Percentiles rank a stretch among this genome's conserved stretches.
These are phyloP conservation scores for Coniochaeta sp. DNA, from an alignment of 2,329 filamentous ascomycete species.

Conservation along the genomic window DNA sequence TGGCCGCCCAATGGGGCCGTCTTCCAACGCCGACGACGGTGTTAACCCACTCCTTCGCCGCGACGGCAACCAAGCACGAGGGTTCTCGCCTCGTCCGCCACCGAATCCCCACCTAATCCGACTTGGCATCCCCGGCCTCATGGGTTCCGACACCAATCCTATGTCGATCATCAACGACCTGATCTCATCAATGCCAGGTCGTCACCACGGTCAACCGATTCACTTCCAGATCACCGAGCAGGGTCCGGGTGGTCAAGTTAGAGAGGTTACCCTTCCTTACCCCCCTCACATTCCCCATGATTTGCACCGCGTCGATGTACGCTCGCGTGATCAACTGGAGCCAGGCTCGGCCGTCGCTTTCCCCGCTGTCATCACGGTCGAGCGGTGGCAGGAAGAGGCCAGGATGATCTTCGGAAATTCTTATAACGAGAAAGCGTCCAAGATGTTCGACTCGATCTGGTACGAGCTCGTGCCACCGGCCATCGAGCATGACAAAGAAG, in stretches of 20 bases:
- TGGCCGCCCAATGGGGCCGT: conserved; percentile 26
- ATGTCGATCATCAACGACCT: conserved; percentile 48
- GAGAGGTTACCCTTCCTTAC: conserved; percentile 40
- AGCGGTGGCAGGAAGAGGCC: conserved; percentile 85
- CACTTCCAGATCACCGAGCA: conserved; percentile 53
- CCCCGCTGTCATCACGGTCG: conserved; percentile 59
- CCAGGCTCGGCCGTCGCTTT: conserved; percentile 74
- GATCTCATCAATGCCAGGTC: conserved; percentile 40
- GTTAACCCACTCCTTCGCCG: conserved; percentile 81
- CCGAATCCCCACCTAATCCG: conserved; percentile 45
- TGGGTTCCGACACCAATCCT: conserved; percentile 37
- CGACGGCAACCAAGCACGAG: conserved; percentile 32
- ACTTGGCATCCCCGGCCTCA: conserved; percentile 36
- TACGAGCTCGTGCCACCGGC: conserved; percentile 75
- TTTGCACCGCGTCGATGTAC: conserved; percentile 33
- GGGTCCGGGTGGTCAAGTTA: conserved; percentile 39
- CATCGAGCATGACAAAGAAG: conserved; percentile 70
- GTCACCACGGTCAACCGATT: conserved; percentile 35
- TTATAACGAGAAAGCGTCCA: conserved; percentile 61
- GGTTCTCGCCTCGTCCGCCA: conserved; percentile 39
- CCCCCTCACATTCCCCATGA: conserved; percentile 9
- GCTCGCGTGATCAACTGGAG: conserved; percentile 48
- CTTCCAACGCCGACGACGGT: conserved; percentile 68
- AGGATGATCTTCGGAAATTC: conserved; percentile 72
- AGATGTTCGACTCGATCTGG: conserved; percentile 62